These are phyloP conservation scores for Kazachstania martiniae DNA, from an alignment of 805 yeast genomes.

Conservation along the genomic window DNA sequence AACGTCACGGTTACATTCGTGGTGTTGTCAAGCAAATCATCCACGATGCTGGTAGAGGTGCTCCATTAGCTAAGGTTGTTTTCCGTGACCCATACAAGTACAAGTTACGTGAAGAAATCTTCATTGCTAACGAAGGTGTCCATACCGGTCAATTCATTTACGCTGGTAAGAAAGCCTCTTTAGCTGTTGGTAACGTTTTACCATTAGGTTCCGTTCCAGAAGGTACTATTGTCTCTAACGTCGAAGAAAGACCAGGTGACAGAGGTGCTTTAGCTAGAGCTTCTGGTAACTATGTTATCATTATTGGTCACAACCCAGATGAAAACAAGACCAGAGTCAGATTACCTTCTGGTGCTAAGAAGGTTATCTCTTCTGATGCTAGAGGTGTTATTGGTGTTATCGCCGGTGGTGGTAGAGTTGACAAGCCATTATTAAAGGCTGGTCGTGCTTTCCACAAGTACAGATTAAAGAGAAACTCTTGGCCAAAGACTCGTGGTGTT, in stretches of 20 bases:
- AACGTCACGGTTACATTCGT: conserved; percentile 99
- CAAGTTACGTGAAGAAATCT: conserved; percentile 95
- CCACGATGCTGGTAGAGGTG: conserved; percentile 99
- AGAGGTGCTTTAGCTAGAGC: conserved; percentile 99
- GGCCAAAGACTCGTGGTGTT: conserved; percentile 99
- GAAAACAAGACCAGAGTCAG: conserved; percentile 98
- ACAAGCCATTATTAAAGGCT: conserved; percentile 98
- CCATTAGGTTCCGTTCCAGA: conserved; percentile 97
- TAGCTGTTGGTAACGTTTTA: conserved; percentile 92
- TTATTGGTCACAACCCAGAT: conserved; percentile 98
- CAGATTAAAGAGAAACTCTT: conserved; percentile 98
- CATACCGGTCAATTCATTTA: conserved; percentile 98
- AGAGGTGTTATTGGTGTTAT: conserved; percentile 99
- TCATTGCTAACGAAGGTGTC: conserved; percentile 98
- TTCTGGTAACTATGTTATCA: conserved; percentile 98
- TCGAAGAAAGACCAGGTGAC: conserved; percentile 98
- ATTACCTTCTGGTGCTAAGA: conserved; percentile 98
- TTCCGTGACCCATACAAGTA: conserved; percentile 99
- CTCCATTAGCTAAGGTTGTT: conserved; percentile 97
- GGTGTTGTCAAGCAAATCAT: conserved; percentile 97
- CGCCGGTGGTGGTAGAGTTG: conserved; percentile 99
- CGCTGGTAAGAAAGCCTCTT: conserved; percentile 97
- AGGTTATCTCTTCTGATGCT: conserved; percentile 86
- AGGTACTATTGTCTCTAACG: conserved; percentile 98
- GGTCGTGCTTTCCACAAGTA: conserved; percentile 99